Evolutionary conservation across 106 monocot species (phyloP), one percentile per base, ranked within the genome.

Genomic region (Amphibolis antarctica): DNA sequence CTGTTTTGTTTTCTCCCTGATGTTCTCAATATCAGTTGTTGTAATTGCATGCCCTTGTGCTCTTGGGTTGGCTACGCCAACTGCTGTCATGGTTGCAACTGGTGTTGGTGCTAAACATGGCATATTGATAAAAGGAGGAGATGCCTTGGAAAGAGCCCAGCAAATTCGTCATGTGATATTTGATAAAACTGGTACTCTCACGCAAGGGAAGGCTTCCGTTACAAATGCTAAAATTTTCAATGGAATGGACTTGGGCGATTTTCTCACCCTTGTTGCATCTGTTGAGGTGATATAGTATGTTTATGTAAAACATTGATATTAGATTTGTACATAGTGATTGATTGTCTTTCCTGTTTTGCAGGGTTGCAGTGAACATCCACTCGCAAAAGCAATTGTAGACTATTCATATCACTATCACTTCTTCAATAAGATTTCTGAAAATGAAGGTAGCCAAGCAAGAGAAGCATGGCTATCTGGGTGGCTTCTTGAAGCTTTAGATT

Each of bases 21-120:
- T 89, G 72, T 94, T 94, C 83, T 85, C 81, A 26, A 94, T 94
- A 36, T 94, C 94, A 44, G 94, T 94, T 28, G 67, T 94, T 44
- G 94, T 94, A 36, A 73, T 94, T 67, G 94, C 94, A 28, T 94
- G 94, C 50, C 94, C 94, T 27, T 94, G 94, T 67, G 94, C 94
- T 46, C 70, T 94, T 30, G 94, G 94, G 47, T 74, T 94, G 28
- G 94, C 94, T 28, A 94, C 94, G 46, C 94, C 94, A 18, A 94
- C 94, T 53, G 94, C 94, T 58, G 89, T 94, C 47, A 94, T 94
- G 94, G 94, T 94, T 64, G 89, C 94, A 68, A 94, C 94, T 55
- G 94, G 94, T 23, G 86, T 83, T 81, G 94, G 89, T 55, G 94
- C 94, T 69, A 89, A 89, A 36, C 94, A 89, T 47, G 94, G 94